Conservation (phyloP, 495 filamentous ascomycete genomes). For the Penicillium cosmopolitanum region DNA sequence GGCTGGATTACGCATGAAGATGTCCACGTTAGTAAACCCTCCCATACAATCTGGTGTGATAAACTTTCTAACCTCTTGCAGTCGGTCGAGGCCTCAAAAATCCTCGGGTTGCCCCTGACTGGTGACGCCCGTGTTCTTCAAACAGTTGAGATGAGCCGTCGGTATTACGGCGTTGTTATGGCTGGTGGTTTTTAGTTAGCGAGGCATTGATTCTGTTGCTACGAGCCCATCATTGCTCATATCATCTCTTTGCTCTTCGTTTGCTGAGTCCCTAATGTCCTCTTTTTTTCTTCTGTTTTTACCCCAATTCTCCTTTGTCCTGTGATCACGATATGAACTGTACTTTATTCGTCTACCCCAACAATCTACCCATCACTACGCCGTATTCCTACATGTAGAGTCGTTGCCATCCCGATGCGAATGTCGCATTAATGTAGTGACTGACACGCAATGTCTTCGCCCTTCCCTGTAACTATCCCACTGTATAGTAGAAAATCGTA, state of each 20-base stretch:
- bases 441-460: too few relatives aligned
- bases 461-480: too few relatives aligned
- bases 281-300: background rate
- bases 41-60: background rate
- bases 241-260: background rate
- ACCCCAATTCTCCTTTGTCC: constrained; percentile 2
- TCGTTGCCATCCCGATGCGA: too few relatives aligned
- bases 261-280: background rate
- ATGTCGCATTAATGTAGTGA: too few relatives aligned
- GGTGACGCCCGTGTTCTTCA: constrained; percentile 71
- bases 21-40: constrained; percentile 55
- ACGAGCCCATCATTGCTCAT: background rate
- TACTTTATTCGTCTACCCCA: constrained; percentile 17
- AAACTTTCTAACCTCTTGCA: constrained; percentile 27
- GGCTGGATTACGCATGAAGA: constrained; percentile 63
- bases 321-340: constrained; percentile 12
- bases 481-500: too few relatives aligned
- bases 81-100: constrained; percentile 47
- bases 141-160: constrained; percentile 67
- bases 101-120: constrained; percentile 70
- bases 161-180: constrained; percentile 64
- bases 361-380: background rate
- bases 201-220: background rate
- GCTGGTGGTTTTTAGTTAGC: constrained; percentile 43
- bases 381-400: background rate